phyloP scores from a whole-genome alignment of 202 grass and related monocot species.

The Dendrocalamus latiflorus region DNA sequence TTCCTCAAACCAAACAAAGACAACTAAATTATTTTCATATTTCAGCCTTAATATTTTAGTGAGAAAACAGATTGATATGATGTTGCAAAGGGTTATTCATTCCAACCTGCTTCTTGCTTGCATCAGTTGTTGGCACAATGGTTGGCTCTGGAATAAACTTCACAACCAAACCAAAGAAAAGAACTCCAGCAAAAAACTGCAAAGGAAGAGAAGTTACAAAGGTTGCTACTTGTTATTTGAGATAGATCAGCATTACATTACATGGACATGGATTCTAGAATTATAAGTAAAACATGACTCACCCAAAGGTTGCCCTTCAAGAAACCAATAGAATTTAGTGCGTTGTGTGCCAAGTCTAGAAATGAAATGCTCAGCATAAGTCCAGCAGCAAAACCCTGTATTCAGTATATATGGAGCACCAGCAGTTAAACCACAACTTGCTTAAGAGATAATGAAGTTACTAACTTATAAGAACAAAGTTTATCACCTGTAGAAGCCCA shows the following conservation, averaged over 20 bases:
- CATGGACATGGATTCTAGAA: constrained; percentile 3
- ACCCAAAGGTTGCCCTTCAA: constrained; percentile 97
- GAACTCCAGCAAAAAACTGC: constrained; percentile 85
- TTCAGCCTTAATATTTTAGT: constrained; percentile 18
- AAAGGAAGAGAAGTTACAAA: constrained; percentile 9
- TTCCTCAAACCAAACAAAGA: constrained; percentile 48
- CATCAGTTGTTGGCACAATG: constrained; percentile 44
- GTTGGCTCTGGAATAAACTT: constrained; percentile 94
- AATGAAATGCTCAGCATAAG: constrained; percentile 99
- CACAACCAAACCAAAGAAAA: too few species aligned
- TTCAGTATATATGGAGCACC: not conserved
- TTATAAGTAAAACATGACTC: constrained; percentile 10
- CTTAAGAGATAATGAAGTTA: constrained; percentile 2
- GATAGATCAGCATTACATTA: not conserved
- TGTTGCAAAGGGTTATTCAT: not conserved
- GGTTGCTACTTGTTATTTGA: constrained; percentile 2
- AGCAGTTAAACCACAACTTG: not conserved
- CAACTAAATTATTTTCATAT: constrained; percentile 38
- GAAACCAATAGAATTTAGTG: constrained; percentile 92
- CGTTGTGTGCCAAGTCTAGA: constrained; percentile 91
- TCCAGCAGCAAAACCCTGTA: constrained; percentile 87
- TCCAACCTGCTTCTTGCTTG: constrained; percentile 49
- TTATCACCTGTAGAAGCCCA: constrained; percentile 80
- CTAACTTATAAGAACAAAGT: not conserved
- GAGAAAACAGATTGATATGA: constrained; percentile 1